phyloP scores from a whole-genome alignment of 352 stramenopile species.

The Globisporangium okanoganense region DNA sequence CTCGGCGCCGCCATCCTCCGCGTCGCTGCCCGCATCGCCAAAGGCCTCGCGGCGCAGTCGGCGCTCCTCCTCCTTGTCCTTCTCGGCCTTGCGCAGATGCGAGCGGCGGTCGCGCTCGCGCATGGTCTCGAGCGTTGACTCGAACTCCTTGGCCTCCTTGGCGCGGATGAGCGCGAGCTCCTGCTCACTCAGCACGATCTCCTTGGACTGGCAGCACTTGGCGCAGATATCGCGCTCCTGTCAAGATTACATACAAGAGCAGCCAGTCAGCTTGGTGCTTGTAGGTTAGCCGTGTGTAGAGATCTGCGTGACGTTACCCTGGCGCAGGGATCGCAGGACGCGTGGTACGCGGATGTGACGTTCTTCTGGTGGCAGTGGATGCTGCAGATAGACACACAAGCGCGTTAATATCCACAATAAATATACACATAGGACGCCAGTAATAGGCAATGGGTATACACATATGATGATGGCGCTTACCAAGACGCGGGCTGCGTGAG shows the following conservation, averaged over 20 bases:
- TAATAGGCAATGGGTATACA: neutral
- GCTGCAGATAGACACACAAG: slow-evolving; percentile 31
- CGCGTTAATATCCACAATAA: neutral
- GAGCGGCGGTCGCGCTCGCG: slow-evolving; percentile 76
- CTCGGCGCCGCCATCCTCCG: slow-evolving; percentile 21
- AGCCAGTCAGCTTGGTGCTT: neutral
- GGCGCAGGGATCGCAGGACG: slow-evolving; percentile 89
- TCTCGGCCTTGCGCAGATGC: slow-evolving; percentile 51
- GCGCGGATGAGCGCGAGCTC: slow-evolving; percentile 53
- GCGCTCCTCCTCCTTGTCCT: slow-evolving; percentile 51
- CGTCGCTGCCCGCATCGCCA: slow-evolving; percentile 25
- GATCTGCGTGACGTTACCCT: slow-evolving; percentile 25
- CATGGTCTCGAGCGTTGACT: slow-evolving; percentile 56
- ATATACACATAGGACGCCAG: neutral
- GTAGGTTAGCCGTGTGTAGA: neutral
- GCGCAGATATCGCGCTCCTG: slow-evolving; percentile 81
- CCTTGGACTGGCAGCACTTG: slow-evolving; percentile 83
- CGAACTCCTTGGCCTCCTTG: slow-evolving; percentile 47
- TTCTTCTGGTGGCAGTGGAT: slow-evolving; percentile 91
- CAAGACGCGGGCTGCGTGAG: slow-evolving; percentile 92
- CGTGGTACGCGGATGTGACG: slow-evolving; percentile 94
- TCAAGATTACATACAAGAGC: slow-evolving; percentile 2
- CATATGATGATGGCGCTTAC: slow-evolving; percentile 26
- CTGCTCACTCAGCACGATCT: slow-evolving; percentile 40
- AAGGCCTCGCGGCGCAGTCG: slow-evolving; percentile 19